Conservation (phyloP, 2,329 filamentous ascomycete genomes). For the Fusarium piperis region DNA sequence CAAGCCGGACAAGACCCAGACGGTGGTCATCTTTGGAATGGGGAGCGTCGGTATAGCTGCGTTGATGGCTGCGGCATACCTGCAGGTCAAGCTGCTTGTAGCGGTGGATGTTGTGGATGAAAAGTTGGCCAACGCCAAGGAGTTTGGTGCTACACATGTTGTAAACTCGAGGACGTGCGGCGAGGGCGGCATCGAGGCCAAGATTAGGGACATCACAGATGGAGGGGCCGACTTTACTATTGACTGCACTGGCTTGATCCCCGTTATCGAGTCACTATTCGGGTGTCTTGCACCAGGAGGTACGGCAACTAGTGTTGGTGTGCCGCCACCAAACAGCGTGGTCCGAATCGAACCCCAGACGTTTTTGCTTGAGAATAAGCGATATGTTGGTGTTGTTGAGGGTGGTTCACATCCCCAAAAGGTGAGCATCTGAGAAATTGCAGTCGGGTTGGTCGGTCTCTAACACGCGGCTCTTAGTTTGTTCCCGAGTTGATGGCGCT, state of each 20-base stretch:
- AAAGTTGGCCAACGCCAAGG: not conserved
- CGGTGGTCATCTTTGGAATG: conserved; percentile 12
- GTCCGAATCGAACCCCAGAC: not conserved
- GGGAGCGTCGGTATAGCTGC: conserved; percentile 19
- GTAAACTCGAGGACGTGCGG: not conserved
- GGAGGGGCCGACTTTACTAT: conserved; percentile 11
- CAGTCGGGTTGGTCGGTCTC: not conserved
- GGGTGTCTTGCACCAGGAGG: conserved; percentile 12
- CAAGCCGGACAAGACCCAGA: conserved; percentile 7
- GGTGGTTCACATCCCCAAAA: not conserved
- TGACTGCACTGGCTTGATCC: conserved; percentile 10
- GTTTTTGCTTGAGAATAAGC: not conserved
- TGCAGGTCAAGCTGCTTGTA: not conserved
- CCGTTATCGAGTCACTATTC: conserved; percentile 11
- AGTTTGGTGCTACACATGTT: not conserved
- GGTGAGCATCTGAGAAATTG: not conserved
- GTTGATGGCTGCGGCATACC: conserved; percentile 11
- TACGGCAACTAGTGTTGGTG: conserved; percentile 11
- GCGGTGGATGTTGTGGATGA: not conserved
- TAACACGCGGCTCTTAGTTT: not conserved
- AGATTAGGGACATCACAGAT: not conserved
- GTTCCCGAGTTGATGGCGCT: not conserved
- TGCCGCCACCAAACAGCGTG: not conserved
- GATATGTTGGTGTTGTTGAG: not conserved
- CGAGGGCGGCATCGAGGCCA: not conserved